A percentile compares a stretch with the other conserved stretches of the same genome.
These are phyloP conservation scores for Cicer pinnatifidum DNA, from an alignment of 306 rosid species.

Conservation along the genomic window DNA sequence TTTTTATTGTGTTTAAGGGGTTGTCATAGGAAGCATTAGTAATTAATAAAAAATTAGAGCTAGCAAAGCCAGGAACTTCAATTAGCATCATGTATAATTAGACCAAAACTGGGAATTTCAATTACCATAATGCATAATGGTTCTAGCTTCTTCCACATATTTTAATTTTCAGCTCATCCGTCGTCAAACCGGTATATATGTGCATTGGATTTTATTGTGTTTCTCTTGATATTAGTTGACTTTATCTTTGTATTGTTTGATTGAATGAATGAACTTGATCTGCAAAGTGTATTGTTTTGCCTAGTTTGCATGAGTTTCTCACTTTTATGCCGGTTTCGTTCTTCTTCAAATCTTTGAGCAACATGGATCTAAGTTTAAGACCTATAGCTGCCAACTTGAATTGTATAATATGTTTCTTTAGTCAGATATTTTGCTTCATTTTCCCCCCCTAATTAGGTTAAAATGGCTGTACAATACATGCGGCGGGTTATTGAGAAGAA, in stretches of 20 bases:
- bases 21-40: neutral
- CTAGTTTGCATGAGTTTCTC: constrained; percentile 33
- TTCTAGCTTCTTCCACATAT: neutral
- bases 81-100: neutral
- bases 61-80: neutral
- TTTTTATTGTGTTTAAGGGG: neutral
- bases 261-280: constrained; percentile 22
- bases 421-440: constrained; percentile 31
- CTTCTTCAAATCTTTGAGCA: neutral
- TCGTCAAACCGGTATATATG: neutral
- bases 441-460: constrained; percentile 66
- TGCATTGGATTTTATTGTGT: constrained; percentile 14
- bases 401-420: constrained; percentile 25
- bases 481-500: constrained; percentile 87
- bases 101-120: constrained; percentile 28
- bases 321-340: constrained; percentile 24
- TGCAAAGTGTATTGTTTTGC: constrained; percentile 27
- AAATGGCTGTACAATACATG: constrained; percentile 98
- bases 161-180: constrained; percentile 10
- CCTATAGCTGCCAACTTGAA: constrained; percentile 20
- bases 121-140: neutral
- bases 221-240: neutral
- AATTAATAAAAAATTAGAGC: neutral
- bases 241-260: constrained; percentile 4
- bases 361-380: constrained; percentile 31